These are phyloP conservation scores for Aspergillus costaricaensis DNA, from an alignment of 2,329 filamentous ascomycete genomes.

Conservation along the genomic window DNA sequence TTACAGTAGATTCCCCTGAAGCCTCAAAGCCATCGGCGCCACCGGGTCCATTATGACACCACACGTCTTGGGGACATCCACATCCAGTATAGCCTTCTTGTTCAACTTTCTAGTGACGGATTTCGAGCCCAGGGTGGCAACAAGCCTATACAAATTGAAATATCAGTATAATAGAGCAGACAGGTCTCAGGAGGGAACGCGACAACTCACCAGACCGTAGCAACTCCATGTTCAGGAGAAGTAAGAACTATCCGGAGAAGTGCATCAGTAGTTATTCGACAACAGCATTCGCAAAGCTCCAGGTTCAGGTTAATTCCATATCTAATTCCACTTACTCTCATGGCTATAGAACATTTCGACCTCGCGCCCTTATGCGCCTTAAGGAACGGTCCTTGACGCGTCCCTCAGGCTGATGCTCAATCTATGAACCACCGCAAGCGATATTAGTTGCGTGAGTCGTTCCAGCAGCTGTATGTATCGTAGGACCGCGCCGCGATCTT, in stretches of 20 bases:
- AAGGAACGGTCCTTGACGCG: not conserved
- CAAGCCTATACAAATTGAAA: conserved; percentile 63
- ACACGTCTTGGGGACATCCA: conserved; percentile 84
- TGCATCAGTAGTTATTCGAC: conserved; percentile 22
- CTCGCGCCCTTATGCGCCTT: not conserved
- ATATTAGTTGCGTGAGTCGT: not conserved
- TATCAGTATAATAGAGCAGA: not conserved
- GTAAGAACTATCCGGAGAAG: conserved; percentile 64
- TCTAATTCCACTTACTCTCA: conserved; percentile 66
- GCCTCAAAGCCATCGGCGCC: conserved; percentile 82
- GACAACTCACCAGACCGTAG: conserved; percentile 79
- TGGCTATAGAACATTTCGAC: conserved; percentile 87
- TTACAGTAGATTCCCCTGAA: conserved; percentile 84
- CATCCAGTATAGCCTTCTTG: conserved; percentile 82
- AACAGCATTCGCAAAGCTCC: not conserved
- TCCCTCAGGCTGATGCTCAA: not conserved
- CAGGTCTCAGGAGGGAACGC: not conserved
- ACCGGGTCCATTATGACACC: conserved; percentile 82
- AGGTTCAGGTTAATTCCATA: not conserved
- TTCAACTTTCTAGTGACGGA: conserved; percentile 72
- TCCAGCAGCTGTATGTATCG: not conserved
- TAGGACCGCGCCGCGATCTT: not conserved
- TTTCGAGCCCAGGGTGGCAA: conserved; percentile 80
- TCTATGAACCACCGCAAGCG: not conserved
- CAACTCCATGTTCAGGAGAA: conserved; percentile 83